Evolutionary conservation across 2,329 filamentous ascomycete genomes (phyloP).

Genomic region (Fusarium longipes): DNA sequence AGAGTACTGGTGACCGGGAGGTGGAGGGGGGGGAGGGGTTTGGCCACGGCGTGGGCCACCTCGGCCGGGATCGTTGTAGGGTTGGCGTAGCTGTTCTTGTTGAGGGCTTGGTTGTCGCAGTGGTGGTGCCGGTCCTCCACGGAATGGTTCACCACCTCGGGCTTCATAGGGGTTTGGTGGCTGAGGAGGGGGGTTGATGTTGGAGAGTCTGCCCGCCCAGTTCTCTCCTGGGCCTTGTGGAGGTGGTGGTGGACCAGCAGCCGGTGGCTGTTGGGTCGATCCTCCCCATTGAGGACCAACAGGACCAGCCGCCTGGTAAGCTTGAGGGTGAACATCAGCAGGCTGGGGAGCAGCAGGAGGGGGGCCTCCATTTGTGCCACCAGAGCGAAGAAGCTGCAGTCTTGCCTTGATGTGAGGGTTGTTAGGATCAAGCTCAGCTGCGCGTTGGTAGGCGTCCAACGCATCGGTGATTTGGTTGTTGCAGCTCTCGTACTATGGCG

Average conservation of each 20-base stretch:
- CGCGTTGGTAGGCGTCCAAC: constrained; percentile 92
- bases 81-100: constrained; percentile 69
- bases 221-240: constrained; percentile 67
- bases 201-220: constrained; percentile 75
- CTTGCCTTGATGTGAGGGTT: constrained; percentile 98
- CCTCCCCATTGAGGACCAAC: constrained; percentile 91
- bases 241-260: constrained; percentile 70
- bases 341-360: constrained; percentile 87
- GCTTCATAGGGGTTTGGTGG: constrained; percentile 86
- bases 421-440: constrained; percentile 89
- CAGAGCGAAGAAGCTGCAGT: constrained; percentile 86
- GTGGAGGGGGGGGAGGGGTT: constrained; percentile 48
- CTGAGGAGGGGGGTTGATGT: constrained; percentile 80
- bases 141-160: constrained; percentile 69
- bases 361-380: constrained; percentile 77
- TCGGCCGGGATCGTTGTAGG: constrained; percentile 66
- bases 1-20: constrained; percentile 60
- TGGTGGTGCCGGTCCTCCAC: constrained; percentile 74
- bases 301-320: constrained; percentile 86
- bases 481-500: constrained; percentile 87
- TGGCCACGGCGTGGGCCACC: constrained; percentile 60
- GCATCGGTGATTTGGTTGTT: constrained; percentile 99
- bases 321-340: constrained; percentile 94
- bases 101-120: constrained; percentile 81
- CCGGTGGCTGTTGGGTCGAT: constrained; percentile 68